Base-by-base conservation (phyloP, 2,329 filamentous ascomycete genomes). In the Sphaerostilbella broomeana region DNA sequence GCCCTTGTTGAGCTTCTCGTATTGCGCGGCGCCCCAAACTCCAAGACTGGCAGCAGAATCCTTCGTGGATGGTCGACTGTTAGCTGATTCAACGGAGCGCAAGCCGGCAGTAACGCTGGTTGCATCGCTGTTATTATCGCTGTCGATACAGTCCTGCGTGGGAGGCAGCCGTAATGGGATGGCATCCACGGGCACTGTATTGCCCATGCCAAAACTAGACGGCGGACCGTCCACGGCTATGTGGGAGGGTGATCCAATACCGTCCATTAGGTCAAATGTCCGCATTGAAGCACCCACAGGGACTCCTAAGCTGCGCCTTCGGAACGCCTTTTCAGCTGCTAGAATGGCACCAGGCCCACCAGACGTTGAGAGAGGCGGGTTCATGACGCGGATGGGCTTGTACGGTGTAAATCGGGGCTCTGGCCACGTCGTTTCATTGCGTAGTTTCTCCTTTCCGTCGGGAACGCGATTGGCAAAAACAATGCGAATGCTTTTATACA, bases 401-500 rank as follows among this genome's bases (percentile, higher is more conserved):
- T 95, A 97, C 1, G 81, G 72, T 40, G 81, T 86, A 57, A 87
- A 98, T 15, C 81, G 77, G 15, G 92, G 92, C 51, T 95, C 88
- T 0, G 90, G 90, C 44, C 85, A 73, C 25, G 92, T 88, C 5
- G 90, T 82, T 58, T 98, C 92, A 54, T 94, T 95, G 21, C 82
- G 75, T 26, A 98, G 71, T 55, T 83, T 90, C 62, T 97, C 90
- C 57, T 95, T 95, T 27, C 87, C 90, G 52, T 97, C 92, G 0
- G 92, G 90, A 0, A 95, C 90, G 18, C 92, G 79, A 57, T 97
- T 97, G 38, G 92, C 92, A 58, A 98, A 98, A 3, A 98, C 90
- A 24, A 97, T 86, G 11, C 92, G 81, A 43, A 97, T 84, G 51
- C 79, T 87, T 53, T 92, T 94, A 67, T 97, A 92, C 5, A 98